Conservation (phyloP, 2,329 filamentous ascomycete species). For the Phaeosphaeria sp. region DNA sequence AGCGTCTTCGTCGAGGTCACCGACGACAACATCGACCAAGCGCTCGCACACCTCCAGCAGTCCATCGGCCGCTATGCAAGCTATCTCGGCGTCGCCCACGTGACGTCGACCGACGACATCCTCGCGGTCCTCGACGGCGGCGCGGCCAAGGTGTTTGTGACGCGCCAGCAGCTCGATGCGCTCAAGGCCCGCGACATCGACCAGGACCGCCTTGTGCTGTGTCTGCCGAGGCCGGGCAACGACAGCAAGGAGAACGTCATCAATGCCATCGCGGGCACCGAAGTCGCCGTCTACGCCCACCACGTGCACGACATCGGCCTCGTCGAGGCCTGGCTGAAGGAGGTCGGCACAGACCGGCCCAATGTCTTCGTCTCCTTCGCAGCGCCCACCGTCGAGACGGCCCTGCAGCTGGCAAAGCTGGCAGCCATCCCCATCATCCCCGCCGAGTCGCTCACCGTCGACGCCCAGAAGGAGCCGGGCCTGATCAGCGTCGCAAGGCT, state of each 20-base stretch:
- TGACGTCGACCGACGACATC: slow-evolving; percentile 75
- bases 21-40: slow-evolving; percentile 54
- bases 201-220: slow-evolving; percentile 64
- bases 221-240: slow-evolving; percentile 55
- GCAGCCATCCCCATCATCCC: slow-evolving; percentile 75
- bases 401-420: slow-evolving; percentile 52
- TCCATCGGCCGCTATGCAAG: slow-evolving; percentile 65
- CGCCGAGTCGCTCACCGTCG: slow-evolving; percentile 72
- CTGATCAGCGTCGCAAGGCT: slow-evolving; percentile 73
- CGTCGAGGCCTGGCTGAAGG: slow-evolving; percentile 55
- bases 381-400: slow-evolving; percentile 49
- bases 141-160: slow-evolving; percentile 83
- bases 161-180: slow-evolving; percentile 68
- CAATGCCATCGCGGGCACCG: slow-evolving; percentile 49
- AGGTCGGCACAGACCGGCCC: slow-evolving; percentile 57
- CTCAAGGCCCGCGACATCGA: slow-evolving; percentile 61
- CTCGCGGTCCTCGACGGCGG: slow-evolving; percentile 84
- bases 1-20: slow-evolving; percentile 63
- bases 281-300: slow-evolving; percentile 55
- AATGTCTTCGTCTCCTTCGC: slow-evolving; percentile 60
- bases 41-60: slow-evolving; percentile 61
- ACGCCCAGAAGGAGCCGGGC: slow-evolving; percentile 64
- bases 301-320: slow-evolving; percentile 52
- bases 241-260: slow-evolving; percentile 51
- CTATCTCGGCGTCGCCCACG: slow-evolving; percentile 77